A percentile compares a stretch with the other conserved stretches of the same genome.
These are phyloP conservation scores for Paecilomyces sp. DNA, from an alignment of 2,329 filamentous ascomycete species.

Conservation along the genomic window DNA sequence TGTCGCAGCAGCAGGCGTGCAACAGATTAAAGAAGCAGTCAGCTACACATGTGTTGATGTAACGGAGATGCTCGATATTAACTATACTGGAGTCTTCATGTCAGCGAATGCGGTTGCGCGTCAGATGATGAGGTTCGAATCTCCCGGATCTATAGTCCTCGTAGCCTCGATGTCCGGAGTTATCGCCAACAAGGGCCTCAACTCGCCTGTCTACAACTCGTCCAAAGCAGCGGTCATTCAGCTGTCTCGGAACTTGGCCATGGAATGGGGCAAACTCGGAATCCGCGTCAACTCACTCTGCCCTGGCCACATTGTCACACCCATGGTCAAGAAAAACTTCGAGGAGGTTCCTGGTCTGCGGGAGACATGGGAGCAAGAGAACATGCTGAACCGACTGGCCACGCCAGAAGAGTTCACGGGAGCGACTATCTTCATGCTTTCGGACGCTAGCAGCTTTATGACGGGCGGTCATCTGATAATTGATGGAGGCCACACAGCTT, in stretches of 20 bases:
- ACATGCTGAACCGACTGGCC: slow-evolving; percentile 49
- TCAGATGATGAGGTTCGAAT: slow-evolving; percentile 44
- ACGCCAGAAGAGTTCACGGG: slow-evolving; percentile 54
- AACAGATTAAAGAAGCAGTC: slow-evolving; percentile 34
- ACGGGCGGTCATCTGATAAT: slow-evolving; percentile 62
- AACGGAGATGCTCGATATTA: slow-evolving; percentile 40
- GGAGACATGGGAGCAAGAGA: slow-evolving; percentile 37
- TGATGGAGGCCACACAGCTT: slow-evolving; percentile 60
- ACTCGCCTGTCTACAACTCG: slow-evolving; percentile 42
- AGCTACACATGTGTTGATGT: slow-evolving; percentile 34
- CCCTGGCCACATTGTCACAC: slow-evolving; percentile 50
- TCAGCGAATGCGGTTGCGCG: slow-evolving; percentile 41
- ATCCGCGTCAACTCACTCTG: slow-evolving; percentile 50
- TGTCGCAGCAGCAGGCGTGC: slow-evolving; percentile 37
- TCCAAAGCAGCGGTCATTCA: slow-evolving; percentile 51
- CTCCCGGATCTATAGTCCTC: slow-evolving; percentile 42
- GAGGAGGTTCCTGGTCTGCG: slow-evolving; percentile 60
- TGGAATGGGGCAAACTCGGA: slow-evolving; percentile 45
- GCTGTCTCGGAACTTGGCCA: slow-evolving; percentile 43
- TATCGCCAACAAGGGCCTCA: slow-evolving; percentile 44
- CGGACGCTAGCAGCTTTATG: slow-evolving; percentile 64
- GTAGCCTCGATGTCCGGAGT: slow-evolving; percentile 46
- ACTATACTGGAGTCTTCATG: slow-evolving; percentile 44
- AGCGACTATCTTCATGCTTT: slow-evolving; percentile 61
- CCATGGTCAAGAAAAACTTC: slow-evolving; percentile 78